These are phyloP conservation scores for Zychaea mexicana DNA, from an alignment of 371 early-diverging fungal genomes.

Conservation along the genomic window DNA sequence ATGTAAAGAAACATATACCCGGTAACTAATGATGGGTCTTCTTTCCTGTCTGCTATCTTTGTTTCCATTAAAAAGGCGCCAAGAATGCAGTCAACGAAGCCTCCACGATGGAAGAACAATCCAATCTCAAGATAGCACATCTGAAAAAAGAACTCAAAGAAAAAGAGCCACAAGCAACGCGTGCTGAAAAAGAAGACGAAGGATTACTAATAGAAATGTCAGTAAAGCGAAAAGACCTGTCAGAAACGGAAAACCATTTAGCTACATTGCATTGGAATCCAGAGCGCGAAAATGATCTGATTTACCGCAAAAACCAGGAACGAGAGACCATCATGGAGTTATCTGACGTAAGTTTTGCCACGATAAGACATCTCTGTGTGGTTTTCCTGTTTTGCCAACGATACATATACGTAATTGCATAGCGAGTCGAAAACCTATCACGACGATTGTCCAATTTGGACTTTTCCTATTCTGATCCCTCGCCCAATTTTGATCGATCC, in stretches of 20 bases:
- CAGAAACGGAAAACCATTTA: slow-evolving; percentile 27
- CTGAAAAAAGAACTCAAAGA: slow-evolving; percentile 64
- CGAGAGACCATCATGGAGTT: slow-evolving; percentile 38
- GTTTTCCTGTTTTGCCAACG: no score
- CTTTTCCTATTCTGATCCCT: slow-evolving; percentile 72
- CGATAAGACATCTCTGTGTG: slow-evolving; percentile 19
- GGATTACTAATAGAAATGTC: slow-evolving; percentile 42
- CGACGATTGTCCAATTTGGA: slow-evolving; percentile 61
- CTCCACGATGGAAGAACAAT: slow-evolving; percentile 70
- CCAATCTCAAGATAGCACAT: slow-evolving; percentile 71
- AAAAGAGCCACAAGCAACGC: slow-evolving; percentile 51
- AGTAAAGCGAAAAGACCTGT: slow-evolving; percentile 42
- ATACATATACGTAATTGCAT: no score
- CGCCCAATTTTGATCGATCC: slow-evolving; percentile 85
- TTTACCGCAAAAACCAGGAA: slow-evolving; percentile 32
- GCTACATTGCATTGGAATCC: slow-evolving; percentile 56
- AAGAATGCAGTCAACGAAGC: slow-evolving; percentile 60
- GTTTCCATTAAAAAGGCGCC: slow-evolving; percentile 54
- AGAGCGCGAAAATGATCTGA: slow-evolving; percentile 42
- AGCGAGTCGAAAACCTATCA: slow-evolving; percentile 52
- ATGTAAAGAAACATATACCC: background rate
- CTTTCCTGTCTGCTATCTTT: no score
- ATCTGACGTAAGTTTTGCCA: slow-evolving; percentile 38
- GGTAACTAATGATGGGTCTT: no score
- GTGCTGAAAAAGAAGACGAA: slow-evolving; percentile 54